Evolutionary conservation across 495 filamentous ascomycete species (phyloP), one percentile per base, ranked within the genome.

Genomic region (Elasticomyces elasticus): DNA sequence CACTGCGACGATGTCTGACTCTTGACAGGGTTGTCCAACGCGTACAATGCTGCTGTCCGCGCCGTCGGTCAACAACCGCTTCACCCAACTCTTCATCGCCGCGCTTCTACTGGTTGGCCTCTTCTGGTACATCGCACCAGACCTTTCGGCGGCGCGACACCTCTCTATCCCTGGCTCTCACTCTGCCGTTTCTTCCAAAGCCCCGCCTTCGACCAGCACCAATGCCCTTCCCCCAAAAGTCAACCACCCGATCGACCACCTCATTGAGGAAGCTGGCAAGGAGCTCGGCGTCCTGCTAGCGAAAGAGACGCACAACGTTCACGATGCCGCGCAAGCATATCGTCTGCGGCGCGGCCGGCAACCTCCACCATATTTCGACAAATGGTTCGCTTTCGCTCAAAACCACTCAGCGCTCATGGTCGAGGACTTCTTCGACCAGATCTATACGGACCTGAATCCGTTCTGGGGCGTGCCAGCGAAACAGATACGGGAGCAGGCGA

Each of bases 361-460:
- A 53, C 68, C 68, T 15, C 68, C 68, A 2, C 68, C 68, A 10
- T 49, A 58, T 2, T 71, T 71, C 56, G 66, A 68, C 44, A 42
- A 23, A 24, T 71, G 67, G 68, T 60, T 63, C 56, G 25, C 52
- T 11, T 68, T 56, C 47, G 67, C 68, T 17, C 60, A 64, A 45
- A 61, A 64, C 33, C 25, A 65, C 37, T 50, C 58, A 20, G 66
- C 64, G 19, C 22, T 69, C 24, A 61, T 71, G 5, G 55, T 68
- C 5, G 68, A 71, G 49, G 62, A 65, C 41, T 66, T 69, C 54
- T 72, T 69, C 58, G 68, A 71, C 56, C 68, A 66, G 50, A 69
- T 71, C 26, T 69, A 71, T 49, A 43, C 67, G 35, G 68, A 71
- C 54, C 30, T 69, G 15, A 52, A 22, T 1, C 68, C 68, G 10